Evolutionary conservation across 345 rosid genomes (phyloP).

Genomic region (Litchi chinensis): DNA sequence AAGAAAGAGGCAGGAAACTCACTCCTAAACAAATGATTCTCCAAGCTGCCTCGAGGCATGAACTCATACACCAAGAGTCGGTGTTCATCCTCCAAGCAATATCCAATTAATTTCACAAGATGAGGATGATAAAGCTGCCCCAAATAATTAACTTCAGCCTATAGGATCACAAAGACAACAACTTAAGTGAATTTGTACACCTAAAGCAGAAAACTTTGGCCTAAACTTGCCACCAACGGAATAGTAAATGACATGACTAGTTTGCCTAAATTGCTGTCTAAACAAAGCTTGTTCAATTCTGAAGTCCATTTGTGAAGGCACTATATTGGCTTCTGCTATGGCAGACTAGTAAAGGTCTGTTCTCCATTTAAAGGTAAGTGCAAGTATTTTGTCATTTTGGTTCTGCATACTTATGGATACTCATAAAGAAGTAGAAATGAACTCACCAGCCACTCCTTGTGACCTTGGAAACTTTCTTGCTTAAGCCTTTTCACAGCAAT

Average conservation of each 20-base stretch:
- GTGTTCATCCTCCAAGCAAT: slow-evolving; percentile 80
- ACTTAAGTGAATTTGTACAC: slow-evolving; percentile 11
- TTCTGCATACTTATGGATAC: neutral
- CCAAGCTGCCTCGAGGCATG: slow-evolving; percentile 82
- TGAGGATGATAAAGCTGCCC: slow-evolving; percentile 68
- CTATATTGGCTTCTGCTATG: neutral
- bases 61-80: slow-evolving; percentile 72
- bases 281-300: neutral
- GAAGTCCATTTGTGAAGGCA: neutral
- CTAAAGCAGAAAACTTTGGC: neutral
- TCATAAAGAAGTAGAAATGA: slow-evolving; percentile 17
- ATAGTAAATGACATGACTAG: neutral
- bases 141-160: slow-evolving; percentile 76
- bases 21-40: slow-evolving; percentile 75
- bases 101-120: slow-evolving; percentile 74
- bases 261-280: slow-evolving; percentile 1
- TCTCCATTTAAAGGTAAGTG: neutral
- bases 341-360: neutral
- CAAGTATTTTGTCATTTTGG: neutral
- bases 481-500: slow-evolving; percentile 80
- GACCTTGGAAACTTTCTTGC: slow-evolving; percentile 67
- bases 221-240: neutral
- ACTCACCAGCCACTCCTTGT: slow-evolving; percentile 83
- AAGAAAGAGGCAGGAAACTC: slow-evolving; percentile 29
- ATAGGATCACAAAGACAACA: slow-evolving; percentile 10